Evolutionary conservation across 208 protist genomes (phyloP), one percentile per base, ranked within the genome.

Genomic region (Crithidia mellificae): DNA sequence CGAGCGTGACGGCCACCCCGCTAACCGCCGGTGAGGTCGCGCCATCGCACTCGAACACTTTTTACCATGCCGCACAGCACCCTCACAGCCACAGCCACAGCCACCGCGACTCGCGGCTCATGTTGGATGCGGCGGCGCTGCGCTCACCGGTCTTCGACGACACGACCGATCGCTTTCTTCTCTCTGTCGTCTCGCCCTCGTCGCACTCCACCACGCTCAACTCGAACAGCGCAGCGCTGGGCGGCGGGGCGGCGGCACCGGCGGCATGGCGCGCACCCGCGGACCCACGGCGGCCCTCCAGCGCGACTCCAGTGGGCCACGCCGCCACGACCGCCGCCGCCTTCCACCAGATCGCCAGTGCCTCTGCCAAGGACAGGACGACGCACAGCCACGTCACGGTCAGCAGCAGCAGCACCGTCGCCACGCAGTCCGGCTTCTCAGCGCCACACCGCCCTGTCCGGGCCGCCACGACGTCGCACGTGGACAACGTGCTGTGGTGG

Each of bases 191-290:
- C 0, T 53, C 58, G 19, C 58, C 41, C 19, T 64, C 56, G 2
- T 62, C 56, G 36, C 41, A 47, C 25, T 49, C 58, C 30, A 64
- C 58, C 22, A 64, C 58, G 44, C 2, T 53, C 19, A 64, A 64
- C 58, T 53, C 44, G 22, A 53, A 25, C 58, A 53, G 44, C n/a
- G 44, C 24, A n/a, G 25, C 30, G 41, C 19, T 38, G 44, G n/a
- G 25, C 58, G 44, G 57, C n/a, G n/a, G n/a, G n/a, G n/a, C n/a
- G n/a, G n/a, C n/a, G n/a, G n/a, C n/a, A n/a, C n/a, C 12, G 25
- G 8, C 41, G 41, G 14, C 41, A 15, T 46, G 20, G 22, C 20
- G 15, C 1, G 20, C 22, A 7, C 6, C 19, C 27, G 4, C 30
- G 30, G 24, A 27, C 17, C 32, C 11, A 25, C 52, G 24, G 2